phyloP scores from a whole-genome alignment of 768 basidiomycete genomes.

The Tricholoma matsutake region DNA sequence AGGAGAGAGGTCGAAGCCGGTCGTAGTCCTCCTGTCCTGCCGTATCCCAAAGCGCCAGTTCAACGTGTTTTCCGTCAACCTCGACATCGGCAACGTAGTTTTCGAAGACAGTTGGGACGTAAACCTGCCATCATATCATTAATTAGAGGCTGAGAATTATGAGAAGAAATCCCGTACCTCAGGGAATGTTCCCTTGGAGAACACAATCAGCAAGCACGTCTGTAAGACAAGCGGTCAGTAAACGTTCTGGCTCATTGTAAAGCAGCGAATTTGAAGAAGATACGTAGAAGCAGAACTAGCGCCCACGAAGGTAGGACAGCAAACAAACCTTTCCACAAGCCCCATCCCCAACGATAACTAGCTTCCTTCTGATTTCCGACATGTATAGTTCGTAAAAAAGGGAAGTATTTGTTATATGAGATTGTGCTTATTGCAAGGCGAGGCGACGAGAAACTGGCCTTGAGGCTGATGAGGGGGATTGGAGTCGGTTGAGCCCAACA shows the following conservation, averaged over 20 bases:
- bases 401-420: neutral
- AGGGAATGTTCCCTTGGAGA: constrained; percentile 95
- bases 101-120: constrained; percentile 99
- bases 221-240: constrained; percentile 27
- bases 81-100: constrained; percentile 99
- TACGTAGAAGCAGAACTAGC: neutral
- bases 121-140: constrained; percentile 60
- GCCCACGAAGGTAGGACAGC: neutral
- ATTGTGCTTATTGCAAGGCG: neutral
- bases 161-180: constrained; percentile 54
- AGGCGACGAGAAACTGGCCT: constrained; percentile 2
- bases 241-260: neutral
- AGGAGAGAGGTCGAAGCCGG: constrained; percentile 94
- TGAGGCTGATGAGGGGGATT: constrained; percentile 8
- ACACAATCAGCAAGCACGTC: constrained; percentile 94
- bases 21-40: constrained; percentile 99
- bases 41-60: constrained; percentile 99
- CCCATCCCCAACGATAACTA: constrained; percentile 99
- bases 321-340: constrained; percentile 84
- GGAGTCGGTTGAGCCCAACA: constrained; percentile 13
- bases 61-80: constrained; percentile 97
- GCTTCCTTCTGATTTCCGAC: constrained; percentile 98
- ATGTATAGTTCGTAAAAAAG: constrained; percentile 36
- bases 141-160: neutral
- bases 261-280: constrained; percentile 1